Base-by-base conservation (phyloP, 2,329 filamentous ascomycete species). In the Fusarium sp. region DNA sequence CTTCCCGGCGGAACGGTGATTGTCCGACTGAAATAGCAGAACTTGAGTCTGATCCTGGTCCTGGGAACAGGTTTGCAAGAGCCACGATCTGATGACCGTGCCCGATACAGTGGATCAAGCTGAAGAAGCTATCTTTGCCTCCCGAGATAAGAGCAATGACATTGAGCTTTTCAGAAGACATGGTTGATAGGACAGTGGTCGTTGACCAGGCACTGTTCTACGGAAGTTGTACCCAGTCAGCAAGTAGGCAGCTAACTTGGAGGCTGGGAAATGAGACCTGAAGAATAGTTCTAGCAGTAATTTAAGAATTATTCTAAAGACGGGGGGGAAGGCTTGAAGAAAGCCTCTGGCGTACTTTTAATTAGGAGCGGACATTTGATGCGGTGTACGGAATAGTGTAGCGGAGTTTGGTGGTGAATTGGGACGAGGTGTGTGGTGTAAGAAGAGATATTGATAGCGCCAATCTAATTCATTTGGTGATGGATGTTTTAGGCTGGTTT, bases 111-210 rank as follows among this genome's bases (percentile, higher is more conserved):
- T 99, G 96, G 65, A 98, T 88, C 73, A 97, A 88, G 25, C 94
- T 95, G 84, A 93, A 98, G 81, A 99, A 92, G 73, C 95, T 98
- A 84, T 99, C 96, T 84, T 99, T 99, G 73, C 96, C 96, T 67
- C 96, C 96, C 25, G 96, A 99, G 73, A 99, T 92, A 70, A 99
- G 86, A 55, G 94, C 95, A 76, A 99, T 95, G 72, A 98, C 94
- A 75, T 95, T 92, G 72, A 92, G 84, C 69, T 83, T 81, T 70
- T 85, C 83, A 65, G 79, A 74, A 61, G 83, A 76, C 84, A 86
- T 87, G 75, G 51, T 72, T 61, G 45, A 49, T 54, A 27, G 23
- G 37, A 54, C 35, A 35, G 48, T 29, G 44, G 31, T 44, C 39
- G 59, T 58, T 60, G 63, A 37, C 41, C 39, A 60, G 46, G 44